phyloP scores from a whole-genome alignment of 306 rosid species.

The Sphenostylis stenocarpa region DNA sequence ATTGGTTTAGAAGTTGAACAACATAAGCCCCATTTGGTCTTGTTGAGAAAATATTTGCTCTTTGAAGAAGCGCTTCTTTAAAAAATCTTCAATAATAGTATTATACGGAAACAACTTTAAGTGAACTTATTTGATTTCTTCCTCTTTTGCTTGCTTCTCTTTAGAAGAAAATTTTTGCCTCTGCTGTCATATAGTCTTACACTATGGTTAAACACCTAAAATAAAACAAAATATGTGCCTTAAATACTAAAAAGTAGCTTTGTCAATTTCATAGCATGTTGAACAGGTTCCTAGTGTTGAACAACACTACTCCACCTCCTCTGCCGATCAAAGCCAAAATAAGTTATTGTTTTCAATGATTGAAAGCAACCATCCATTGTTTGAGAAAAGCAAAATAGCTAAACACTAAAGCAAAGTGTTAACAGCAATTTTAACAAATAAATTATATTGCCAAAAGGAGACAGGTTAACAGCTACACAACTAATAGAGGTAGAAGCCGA shows the following conservation, averaged over 20 bases:
- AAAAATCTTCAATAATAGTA: not conserved
- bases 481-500: slow-evolving; percentile 1
- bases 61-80: not conserved
- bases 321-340: not conserved
- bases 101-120: not conserved
- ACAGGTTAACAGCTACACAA: slow-evolving; percentile 5
- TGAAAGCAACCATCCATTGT: not conserved
- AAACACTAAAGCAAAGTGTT: not conserved
- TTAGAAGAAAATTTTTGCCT: not conserved
- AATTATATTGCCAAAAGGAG: not conserved
- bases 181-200: not conserved
- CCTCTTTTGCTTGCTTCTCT: not conserved
- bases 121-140: not conserved
- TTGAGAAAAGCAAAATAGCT: not conserved
- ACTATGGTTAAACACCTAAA: not conserved
- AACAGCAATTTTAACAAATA: not conserved
- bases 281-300: not conserved
- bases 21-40: not conserved
- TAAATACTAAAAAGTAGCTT: not conserved
- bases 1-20: slow-evolving; percentile 20
- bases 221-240: not conserved
- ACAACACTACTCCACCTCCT: slow-evolving; percentile 13
- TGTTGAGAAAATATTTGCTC: not conserved
- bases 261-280: not conserved
- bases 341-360: not conserved